Evolutionary conservation across 2,329 filamentous ascomycete genomes (phyloP).

Genomic region (Leptographium lundbergii): DNA sequence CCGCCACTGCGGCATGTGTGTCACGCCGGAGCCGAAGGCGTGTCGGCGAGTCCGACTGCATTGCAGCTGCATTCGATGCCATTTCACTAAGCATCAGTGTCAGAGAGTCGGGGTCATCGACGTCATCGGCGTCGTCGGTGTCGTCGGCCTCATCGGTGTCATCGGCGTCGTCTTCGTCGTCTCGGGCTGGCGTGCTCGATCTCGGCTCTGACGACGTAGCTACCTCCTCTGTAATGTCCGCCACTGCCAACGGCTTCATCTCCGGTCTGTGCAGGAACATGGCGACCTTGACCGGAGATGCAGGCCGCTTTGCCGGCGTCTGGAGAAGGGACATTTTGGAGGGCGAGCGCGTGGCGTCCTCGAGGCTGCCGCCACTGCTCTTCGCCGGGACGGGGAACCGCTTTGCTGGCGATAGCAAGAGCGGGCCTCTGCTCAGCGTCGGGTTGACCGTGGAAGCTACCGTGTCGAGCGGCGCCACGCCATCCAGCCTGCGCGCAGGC

Average conservation of each 20-base stretch:
- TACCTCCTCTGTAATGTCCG: not conserved
- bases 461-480: slow-evolving; percentile 9
- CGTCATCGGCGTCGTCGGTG: slow-evolving; percentile 6
- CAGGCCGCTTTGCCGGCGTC: slow-evolving; percentile 24
- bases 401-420: slow-evolving; percentile 39
- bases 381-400: slow-evolving; percentile 33
- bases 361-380: slow-evolving; percentile 13
- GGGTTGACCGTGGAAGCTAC: slow-evolving; percentile 9
- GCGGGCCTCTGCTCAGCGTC: slow-evolving; percentile 21
- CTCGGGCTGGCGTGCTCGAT: not conserved
- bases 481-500: slow-evolving; percentile 42
- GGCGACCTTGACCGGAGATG: slow-evolving; percentile 22
- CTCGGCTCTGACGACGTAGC: not conserved
- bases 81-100: slow-evolving; percentile 11
- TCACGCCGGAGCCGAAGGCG: slow-evolving; percentile 16
- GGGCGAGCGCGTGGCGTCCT: slow-evolving; percentile 20
- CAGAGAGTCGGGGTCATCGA: slow-evolving; percentile 7
- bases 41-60: slow-evolving; percentile 15
- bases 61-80: slow-evolving; percentile 8
- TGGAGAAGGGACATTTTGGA: slow-evolving; percentile 36
- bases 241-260: not conserved
- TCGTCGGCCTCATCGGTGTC: slow-evolving; percentile 8
- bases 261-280: slow-evolving; percentile 21
- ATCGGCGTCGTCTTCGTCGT: slow-evolving; percentile 7
- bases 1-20: not conserved